Evolutionary conservation across 2,329 filamentous ascomycete species (phyloP).

Genomic region (Sporothrix phasma): DNA sequence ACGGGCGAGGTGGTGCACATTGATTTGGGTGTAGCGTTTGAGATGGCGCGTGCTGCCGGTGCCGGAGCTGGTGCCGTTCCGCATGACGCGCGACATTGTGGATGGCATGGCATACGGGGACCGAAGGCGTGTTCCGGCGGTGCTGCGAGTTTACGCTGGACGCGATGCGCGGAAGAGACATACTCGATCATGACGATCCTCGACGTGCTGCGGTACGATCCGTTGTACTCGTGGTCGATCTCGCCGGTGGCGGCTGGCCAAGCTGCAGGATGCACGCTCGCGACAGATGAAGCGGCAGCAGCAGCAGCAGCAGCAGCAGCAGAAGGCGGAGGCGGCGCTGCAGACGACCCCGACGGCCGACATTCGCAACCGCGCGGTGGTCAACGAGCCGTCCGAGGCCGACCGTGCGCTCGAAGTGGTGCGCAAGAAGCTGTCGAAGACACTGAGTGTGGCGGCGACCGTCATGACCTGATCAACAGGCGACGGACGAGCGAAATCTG

Average conservation of each 20-base stretch:
- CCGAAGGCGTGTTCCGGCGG: conserved; percentile 92
- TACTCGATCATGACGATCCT: conserved; percentile 98
- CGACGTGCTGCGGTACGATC: conserved; percentile 96
- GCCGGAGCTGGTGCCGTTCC: conserved; percentile 91
- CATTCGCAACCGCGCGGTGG: conserved; percentile 29
- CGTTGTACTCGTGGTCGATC: conserved; percentile 89
- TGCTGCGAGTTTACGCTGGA: conserved; percentile 97
- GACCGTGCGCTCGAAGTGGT: conserved; percentile 88
- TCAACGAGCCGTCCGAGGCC: conserved; percentile 62
- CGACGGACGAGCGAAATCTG: conserved; percentile 84
- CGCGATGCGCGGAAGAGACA: conserved; percentile 83
- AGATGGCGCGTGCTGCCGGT: conserved; percentile 92
- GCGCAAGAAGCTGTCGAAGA: conserved; percentile 90
- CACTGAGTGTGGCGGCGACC: conserved; percentile 83
- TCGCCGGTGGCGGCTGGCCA: conserved; percentile 57
- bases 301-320: conserved; percentile 17
- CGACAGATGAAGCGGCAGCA: conserved; percentile 31
- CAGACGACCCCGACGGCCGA: conserved; percentile 22
- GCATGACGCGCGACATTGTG: conserved; percentile 85
- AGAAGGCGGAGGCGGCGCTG: conserved; percentile 27
- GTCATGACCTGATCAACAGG: conserved; percentile 96
- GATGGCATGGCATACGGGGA: conserved; percentile 95
- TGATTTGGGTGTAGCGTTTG: conserved; percentile 92
- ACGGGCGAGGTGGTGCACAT: conserved; percentile 95
- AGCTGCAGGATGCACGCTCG: conserved; percentile 50